These are phyloP conservation scores for Phtheirospermum japonicum DNA, from an alignment of 257 asterid species.

Conservation along the genomic window DNA sequence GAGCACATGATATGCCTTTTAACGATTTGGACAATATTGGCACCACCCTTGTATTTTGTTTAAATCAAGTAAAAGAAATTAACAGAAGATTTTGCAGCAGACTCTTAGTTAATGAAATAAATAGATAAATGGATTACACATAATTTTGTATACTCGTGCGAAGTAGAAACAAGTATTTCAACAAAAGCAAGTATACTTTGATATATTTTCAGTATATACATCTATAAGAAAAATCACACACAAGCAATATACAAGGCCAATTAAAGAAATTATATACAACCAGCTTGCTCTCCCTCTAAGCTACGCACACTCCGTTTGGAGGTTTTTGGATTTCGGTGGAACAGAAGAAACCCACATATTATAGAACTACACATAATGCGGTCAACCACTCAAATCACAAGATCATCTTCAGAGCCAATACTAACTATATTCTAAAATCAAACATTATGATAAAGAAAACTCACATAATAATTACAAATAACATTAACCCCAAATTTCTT, in stretches of 20 bases:
- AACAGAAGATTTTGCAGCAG: constrained; percentile 24
- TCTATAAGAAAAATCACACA: neutral
- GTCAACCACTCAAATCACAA: no score
- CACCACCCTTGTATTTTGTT: constrained; percentile 71
- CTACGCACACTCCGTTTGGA: neutral
- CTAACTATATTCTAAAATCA: neutral
- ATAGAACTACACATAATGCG: no score
- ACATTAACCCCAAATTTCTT: no score
- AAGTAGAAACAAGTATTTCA: constrained; percentile 5
- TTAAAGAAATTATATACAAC: neutral
- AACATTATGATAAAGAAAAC: no score
- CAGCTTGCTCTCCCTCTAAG: no score
- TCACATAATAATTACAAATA: no score
- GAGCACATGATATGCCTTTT: constrained; percentile 95
- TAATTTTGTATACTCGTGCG: constrained; percentile 11
- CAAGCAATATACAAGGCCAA: neutral
- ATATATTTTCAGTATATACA: neutral
- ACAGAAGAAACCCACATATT: no score
- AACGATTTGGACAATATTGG: constrained; percentile 85
- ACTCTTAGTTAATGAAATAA: neutral
- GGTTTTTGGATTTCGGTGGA: neutral
- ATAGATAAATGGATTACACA: constrained; percentile 1
- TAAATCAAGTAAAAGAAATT: constrained; percentile 22
- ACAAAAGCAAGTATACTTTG: neutral
- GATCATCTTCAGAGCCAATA: no score